A percentile compares a stretch with the other conserved stretches of the same genome.
These are phyloP conservation scores for Coffea canephora DNA, from an alignment of 257 asterid genomes.

Conservation along the genomic window DNA sequence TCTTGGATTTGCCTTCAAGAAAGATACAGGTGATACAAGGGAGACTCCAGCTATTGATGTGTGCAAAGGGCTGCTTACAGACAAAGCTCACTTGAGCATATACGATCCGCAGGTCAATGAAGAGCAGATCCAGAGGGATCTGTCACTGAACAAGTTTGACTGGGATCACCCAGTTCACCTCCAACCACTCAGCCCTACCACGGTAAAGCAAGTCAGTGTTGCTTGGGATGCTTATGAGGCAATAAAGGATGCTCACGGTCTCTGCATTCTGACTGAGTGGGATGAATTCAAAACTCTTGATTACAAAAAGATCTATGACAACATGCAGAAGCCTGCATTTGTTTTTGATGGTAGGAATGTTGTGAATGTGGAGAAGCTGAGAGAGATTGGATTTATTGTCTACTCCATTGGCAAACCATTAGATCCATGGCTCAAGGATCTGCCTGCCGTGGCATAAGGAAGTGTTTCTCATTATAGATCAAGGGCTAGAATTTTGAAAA, in stretches of 20 bases:
- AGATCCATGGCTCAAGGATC: constrained; percentile 89
- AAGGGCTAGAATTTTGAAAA: background rate
- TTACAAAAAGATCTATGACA: constrained; percentile 64
- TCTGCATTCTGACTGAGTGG: constrained; percentile 51
- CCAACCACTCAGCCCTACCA: constrained; percentile 45
- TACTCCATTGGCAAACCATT: constrained; percentile 87
- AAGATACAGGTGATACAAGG: constrained; percentile 84
- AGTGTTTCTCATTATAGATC: background rate
- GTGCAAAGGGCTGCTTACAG: constrained; percentile 43
- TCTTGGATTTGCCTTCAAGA: constrained; percentile 68
- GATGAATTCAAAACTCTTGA: constrained; percentile 42
- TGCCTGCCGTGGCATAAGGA: constrained; percentile 74
- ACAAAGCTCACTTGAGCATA: constrained; percentile 43
- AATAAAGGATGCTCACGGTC: constrained; percentile 40
- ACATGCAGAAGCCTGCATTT: constrained; percentile 91
- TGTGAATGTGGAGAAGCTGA: constrained; percentile 52
- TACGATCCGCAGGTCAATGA: constrained; percentile 47
- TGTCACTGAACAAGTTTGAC: constrained; percentile 43
- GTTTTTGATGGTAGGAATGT: constrained; percentile 77
- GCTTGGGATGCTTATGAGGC: constrained; percentile 52
- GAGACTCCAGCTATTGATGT: constrained; percentile 89
- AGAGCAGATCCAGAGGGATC: constrained; percentile 45
- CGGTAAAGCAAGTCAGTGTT: constrained; percentile 32
- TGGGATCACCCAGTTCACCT: constrained; percentile 50
- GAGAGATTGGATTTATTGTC: constrained; percentile 82